These are phyloP conservation scores for Septoria petroselini DNA, from an alignment of 2,329 filamentous ascomycete species.

Conservation along the genomic window DNA sequence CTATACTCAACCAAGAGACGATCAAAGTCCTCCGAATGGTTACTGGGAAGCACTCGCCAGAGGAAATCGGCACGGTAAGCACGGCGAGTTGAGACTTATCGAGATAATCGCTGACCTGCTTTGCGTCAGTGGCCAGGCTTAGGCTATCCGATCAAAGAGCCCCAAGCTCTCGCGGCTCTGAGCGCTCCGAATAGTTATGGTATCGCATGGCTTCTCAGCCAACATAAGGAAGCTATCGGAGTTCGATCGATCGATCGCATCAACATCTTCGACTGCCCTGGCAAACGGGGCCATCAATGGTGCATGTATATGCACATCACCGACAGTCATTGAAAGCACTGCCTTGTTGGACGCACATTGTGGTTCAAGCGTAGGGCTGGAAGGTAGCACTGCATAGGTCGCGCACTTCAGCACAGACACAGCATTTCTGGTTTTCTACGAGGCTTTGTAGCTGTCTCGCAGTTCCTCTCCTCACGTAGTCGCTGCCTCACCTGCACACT, in stretches of 20 bases:
- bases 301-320: slow-evolving; percentile 11
- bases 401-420: too few relatives aligned
- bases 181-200: neutral
- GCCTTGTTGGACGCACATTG: too few relatives aligned
- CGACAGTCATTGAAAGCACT: too few relatives aligned
- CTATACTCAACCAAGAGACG: neutral
- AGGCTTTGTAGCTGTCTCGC: too few relatives aligned
- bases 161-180: slow-evolving; percentile 1
- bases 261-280: slow-evolving; percentile 1
- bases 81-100: too few relatives aligned
- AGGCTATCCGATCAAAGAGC: neutral
- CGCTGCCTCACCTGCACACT: too few relatives aligned
- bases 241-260: neutral
- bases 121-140: slow-evolving; percentile 1
- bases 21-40: too few relatives aligned
- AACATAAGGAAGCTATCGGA: slow-evolving; percentile 4
- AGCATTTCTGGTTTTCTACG: too few relatives aligned
- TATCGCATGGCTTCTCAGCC: slow-evolving; percentile 6
- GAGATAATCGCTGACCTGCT: neutral
- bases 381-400: too few relatives aligned
- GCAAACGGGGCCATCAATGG: neutral
- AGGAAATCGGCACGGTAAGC: neutral
- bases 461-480: too few relatives aligned
- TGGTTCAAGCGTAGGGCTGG: too few relatives aligned
- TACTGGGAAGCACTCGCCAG: too few relatives aligned